Evolutionary conservation across 2,329 filamentous ascomycete species (phyloP), one percentile per base, ranked within the genome.

Genomic region (Xylaria sp.): DNA sequence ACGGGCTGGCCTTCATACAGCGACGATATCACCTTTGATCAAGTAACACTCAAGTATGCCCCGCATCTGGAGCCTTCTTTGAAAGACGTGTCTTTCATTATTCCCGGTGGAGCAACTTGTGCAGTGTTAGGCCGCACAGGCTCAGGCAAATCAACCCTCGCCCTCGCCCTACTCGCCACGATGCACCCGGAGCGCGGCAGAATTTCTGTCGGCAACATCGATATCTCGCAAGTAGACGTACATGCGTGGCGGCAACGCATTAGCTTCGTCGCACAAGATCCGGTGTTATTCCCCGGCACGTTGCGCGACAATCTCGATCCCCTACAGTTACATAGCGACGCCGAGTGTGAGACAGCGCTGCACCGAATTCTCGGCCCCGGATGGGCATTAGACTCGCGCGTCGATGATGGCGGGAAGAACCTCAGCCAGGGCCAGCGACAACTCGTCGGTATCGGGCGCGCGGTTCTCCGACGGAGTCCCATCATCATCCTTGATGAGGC

Each of bases 131-230:
- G 94, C 1, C 89, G 94, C 44, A 97, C 94, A 0, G 91, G 93
- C 0, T 96, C 92, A 0, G 94, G 94, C 18, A 98, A 98, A 81
- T 94, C 91, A 34, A 97, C 94, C 0, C 82, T 90, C 1, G 88
- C 88, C 1, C 84, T 90, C 37, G 86, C 86, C 2, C 82, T 91
- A 0, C 82, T 89, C 0, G 86, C 85, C 2, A 89, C 87, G 0
- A 82, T 90, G 51, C 82, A 84, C 0, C 86, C 88, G 0, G 78
- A 78, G 1, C 76, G 79, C 0, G 88, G 89, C 0, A 77, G 76
- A n/a, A 84, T 90, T 54, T 83, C 78, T 23, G 86, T 90, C 63
- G 89, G 89, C 54, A 79, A 76, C 61, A 75, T 89, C 4, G 83
- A 89, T 68, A 82, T 91, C 2, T 80, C 85, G 0, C 74, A 76